Conservation (phyloP, 1,284 basidiomycete genomes). For the Ganoderma meredithae region DNA sequence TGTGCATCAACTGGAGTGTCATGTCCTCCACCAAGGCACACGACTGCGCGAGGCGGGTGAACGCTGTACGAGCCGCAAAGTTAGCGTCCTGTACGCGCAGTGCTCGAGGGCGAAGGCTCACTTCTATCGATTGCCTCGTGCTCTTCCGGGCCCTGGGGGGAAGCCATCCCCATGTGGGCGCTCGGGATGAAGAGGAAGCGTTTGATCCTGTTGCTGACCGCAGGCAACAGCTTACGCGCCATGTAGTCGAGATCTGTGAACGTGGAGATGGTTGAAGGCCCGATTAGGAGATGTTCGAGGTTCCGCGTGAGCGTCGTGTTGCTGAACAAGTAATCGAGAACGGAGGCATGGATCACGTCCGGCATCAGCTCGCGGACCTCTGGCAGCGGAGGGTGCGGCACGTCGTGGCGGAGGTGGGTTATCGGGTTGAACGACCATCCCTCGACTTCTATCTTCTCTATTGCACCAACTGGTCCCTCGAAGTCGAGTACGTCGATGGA, state of each 20-base stretch:
- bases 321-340: not conserved
- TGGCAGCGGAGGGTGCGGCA: not conserved
- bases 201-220: not conserved
- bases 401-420: not conserved
- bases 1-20: not conserved
- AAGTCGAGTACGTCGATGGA: not conserved
- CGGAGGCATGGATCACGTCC: not conserved
- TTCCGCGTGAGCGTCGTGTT: not conserved
- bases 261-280: not conserved
- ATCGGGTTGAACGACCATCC: not conserved
- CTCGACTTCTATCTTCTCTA: not conserved
- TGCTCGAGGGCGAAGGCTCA: not conserved
- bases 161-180: not conserved
- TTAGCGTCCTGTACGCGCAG: not conserved
- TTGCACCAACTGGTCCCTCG: not conserved
- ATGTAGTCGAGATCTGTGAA: not conserved
- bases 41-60: not conserved
- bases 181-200: not conserved
- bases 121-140: not conserved
- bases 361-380: not conserved
- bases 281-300: not conserved
- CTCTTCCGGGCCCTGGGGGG: not conserved
- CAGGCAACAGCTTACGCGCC: not conserved
- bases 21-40: not conserved
- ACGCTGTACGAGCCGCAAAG: not conserved